phyloP scores from a whole-genome alignment of 192 early-diverging fungal genomes.

The Umbelopsis ramanniana region DNA sequence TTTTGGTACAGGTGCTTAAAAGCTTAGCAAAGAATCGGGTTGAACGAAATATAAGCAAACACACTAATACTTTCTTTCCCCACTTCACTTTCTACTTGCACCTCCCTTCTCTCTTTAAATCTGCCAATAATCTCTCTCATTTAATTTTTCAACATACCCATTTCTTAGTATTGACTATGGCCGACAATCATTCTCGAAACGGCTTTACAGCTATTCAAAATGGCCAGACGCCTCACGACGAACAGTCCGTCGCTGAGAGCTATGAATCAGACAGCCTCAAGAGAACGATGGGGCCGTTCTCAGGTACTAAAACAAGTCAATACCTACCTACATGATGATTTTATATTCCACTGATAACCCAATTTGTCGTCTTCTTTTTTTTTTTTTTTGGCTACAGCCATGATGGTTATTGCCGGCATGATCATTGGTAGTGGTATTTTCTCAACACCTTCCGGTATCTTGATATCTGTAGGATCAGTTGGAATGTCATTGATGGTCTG shows the following conservation, averaged over 20 bases:
- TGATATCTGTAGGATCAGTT: conserved; percentile 37
- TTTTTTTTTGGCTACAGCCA: not conserved
- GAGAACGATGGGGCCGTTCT: conserved; percentile 12
- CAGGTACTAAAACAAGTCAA: not conserved
- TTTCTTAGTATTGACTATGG: not conserved
- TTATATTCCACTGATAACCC: not conserved
- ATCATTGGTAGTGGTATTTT: conserved; percentile 50
- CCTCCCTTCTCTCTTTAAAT: not conserved
- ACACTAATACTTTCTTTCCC: not conserved
- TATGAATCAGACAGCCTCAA: not conserved
- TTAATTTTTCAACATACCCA: too few relatives aligned
- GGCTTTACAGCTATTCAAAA: not conserved
- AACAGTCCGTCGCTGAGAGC: not conserved
- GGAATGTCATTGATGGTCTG: conserved; percentile 48
- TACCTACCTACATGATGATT: not conserved
- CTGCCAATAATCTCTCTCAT: not conserved
- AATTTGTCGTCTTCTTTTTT: too few relatives aligned
- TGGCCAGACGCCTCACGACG: not conserved
- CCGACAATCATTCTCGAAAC: conserved; percentile 3
- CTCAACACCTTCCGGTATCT: conserved; percentile 40
- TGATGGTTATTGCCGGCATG: conserved; percentile 20
- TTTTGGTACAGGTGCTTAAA: not conserved
- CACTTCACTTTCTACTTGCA: not conserved
- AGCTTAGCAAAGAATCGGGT: too few relatives aligned
- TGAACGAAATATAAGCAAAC: too few relatives aligned